Percentiles rank a stretch among this genome's conserved stretches.
phyloP scores from a whole-genome alignment of 2,329 filamentous ascomycete genomes.

The Fusarium illudens region DNA sequence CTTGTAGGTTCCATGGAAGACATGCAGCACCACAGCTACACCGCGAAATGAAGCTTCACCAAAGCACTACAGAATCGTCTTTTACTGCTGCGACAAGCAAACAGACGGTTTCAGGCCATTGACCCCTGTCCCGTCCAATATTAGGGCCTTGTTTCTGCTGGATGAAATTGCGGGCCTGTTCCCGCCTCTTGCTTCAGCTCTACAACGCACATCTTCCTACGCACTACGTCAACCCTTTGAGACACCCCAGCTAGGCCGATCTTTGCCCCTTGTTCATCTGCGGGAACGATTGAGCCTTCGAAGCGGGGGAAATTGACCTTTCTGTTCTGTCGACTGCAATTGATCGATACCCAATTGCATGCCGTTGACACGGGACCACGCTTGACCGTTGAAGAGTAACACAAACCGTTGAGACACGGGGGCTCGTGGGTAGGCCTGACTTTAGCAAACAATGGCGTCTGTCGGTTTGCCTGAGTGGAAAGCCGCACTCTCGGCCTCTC shows the following conservation, averaged over 20 bases:
- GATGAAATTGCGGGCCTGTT: conserved; percentile 24
- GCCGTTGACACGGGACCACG: background rate
- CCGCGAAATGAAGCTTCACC: background rate
- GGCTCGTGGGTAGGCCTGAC: background rate
- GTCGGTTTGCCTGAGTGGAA: conserved; percentile 55
- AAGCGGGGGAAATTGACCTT: conserved; percentile 11
- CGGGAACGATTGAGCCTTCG: background rate
- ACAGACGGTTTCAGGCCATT: background rate
- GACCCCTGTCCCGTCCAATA: background rate
- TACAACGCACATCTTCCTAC: background rate
- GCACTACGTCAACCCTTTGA: conserved; percentile 6
- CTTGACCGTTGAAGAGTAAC: background rate
- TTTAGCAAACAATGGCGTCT: conserved; percentile 20
- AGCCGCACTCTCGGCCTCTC: conserved; percentile 61
- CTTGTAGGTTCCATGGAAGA: conserved; percentile 14
- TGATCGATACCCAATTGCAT: conserved; percentile 8
- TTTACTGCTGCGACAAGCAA: background rate
- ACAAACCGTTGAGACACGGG: background rate
- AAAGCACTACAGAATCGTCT: background rate
- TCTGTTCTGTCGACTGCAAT: conserved; percentile 9
- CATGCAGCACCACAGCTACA: background rate
- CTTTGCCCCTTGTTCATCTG: conserved; percentile 10
- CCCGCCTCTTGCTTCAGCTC: conserved; percentile 8
- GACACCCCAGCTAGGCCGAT: conserved; percentile 25
- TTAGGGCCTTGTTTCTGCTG: conserved; percentile 33